These are phyloP conservation scores for Mortierella sp. DNA, from an alignment of 371 early-diverging fungal genomes.

Conservation along the genomic window DNA sequence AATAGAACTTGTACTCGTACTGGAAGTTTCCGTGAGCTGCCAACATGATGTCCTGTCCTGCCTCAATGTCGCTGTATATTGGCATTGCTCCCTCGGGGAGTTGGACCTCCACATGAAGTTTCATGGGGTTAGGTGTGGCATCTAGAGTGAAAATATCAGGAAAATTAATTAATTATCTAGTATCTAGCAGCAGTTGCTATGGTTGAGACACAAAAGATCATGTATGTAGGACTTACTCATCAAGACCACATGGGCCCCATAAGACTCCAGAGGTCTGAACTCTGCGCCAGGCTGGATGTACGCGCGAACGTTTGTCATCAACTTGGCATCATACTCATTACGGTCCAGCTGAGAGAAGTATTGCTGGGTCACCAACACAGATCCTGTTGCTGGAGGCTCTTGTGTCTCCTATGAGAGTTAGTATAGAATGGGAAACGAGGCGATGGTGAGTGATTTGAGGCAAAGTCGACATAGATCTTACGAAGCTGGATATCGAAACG, in stretches of 20 bases:
- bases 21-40: conserved; percentile 40
- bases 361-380: conserved; percentile 41
- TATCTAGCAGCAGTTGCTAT: no score
- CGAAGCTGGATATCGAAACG: background rate
- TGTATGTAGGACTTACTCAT: conserved; percentile 36
- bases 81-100: conserved; percentile 43
- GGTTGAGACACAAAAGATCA: no score
- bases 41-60: conserved; percentile 34
- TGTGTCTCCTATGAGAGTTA: conserved; percentile 15
- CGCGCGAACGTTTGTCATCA: conserved; percentile 23
- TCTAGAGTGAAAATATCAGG: conserved; percentile 5
- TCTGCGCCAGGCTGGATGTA: conserved; percentile 29
- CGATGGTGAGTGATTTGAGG: background rate
- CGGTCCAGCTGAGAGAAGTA: conserved; percentile 28
- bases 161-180: background rate
- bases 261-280: conserved; percentile 30
- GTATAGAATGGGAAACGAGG: background rate
- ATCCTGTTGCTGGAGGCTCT: conserved; percentile 25
- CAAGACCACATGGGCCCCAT: conserved; percentile 47
- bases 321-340: conserved; percentile 28
- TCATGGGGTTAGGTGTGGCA: conserved; percentile 49
- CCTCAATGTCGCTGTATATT: conserved; percentile 16
- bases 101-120: conserved; percentile 42
- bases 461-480: background rate
- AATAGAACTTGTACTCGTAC: conserved; percentile 63